Evolutionary conservation across 768 basidiomycete genomes (phyloP).

Genomic region (Heimioporus sp.): DNA sequence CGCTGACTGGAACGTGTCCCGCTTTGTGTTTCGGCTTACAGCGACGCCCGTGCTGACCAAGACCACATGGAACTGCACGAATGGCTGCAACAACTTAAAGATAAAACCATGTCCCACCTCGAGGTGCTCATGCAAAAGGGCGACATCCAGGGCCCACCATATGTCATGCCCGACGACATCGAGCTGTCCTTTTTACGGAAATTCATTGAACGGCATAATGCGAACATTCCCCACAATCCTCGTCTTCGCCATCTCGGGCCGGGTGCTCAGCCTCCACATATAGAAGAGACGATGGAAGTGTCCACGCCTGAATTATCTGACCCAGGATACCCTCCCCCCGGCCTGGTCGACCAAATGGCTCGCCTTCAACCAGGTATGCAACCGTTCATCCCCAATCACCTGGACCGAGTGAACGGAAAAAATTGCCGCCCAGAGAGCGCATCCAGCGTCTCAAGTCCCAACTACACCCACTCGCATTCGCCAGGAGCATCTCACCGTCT

Average conservation of each 20-base stretch:
- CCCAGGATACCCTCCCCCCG: conserved; percentile 29
- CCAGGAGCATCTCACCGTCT: conserved; percentile 29
- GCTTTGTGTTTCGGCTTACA: conserved; percentile 5
- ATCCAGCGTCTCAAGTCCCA: conserved; percentile 31
- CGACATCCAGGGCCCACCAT: conserved; percentile 81
- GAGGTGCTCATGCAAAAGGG: conserved; percentile 87
- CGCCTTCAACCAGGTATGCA: conserved; percentile 34
- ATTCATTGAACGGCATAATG: conserved; percentile 77
- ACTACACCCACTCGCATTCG: conserved; percentile 31
- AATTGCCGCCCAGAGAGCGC: conserved; percentile 19
- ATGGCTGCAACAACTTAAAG: conserved; percentile 84
- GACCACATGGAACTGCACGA: conserved; percentile 89
- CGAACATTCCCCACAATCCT: conserved; percentile 78
- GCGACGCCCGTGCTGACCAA: conserved; percentile 77
- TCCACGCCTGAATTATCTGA: conserved; percentile 35
- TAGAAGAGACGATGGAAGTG: conserved; percentile 34
- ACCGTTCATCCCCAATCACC: background rate
- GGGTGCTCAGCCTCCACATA: conserved; percentile 28
- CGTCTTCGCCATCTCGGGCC: conserved; percentile 59
- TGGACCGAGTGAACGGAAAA: conserved; percentile 5
- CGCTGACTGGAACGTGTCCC: conserved; percentile 6
- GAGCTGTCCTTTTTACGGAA: conserved; percentile 77
- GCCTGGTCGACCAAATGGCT: conserved; percentile 33
- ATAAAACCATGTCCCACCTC: conserved; percentile 86
- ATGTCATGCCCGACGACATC: conserved; percentile 75